phyloP scores from a whole-genome alignment of 805 yeast species.

The Pichia occidentalis region DNA sequence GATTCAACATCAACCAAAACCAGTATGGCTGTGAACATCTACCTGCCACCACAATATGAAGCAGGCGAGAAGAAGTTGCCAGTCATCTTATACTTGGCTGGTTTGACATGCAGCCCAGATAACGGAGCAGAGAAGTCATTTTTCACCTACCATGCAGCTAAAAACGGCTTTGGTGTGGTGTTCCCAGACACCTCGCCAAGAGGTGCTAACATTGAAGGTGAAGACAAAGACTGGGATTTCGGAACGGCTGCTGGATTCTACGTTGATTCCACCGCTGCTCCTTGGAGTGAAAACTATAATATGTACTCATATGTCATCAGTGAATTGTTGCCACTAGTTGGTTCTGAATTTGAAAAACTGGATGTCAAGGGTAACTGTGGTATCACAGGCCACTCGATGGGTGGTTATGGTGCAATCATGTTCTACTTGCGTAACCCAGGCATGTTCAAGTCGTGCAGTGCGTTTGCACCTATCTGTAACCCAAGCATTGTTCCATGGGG shows the following conservation, averaged over 20 bases:
- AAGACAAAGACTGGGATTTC: conserved; percentile 66
- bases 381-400: conserved; percentile 98
- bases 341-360: conserved; percentile 37
- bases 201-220: conserved; percentile 72
- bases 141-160: conserved; percentile 71
- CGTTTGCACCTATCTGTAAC: conserved; percentile 85
- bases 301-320: conserved; percentile 80
- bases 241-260: conserved; percentile 97
- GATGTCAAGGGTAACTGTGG: conserved; percentile 57
- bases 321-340: conserved; percentile 58
- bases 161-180: conserved; percentile 79
- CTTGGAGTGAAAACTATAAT: conserved; percentile 66
- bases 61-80: conserved; percentile 46
- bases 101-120: conserved; percentile 88
- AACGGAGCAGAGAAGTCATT: conserved; percentile 93
- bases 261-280: conserved; percentile 70
- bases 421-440: conserved; percentile 62
- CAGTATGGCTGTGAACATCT: conserved; percentile 78
- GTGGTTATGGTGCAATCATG: conserved; percentile 88
- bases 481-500: conserved; percentile 86
- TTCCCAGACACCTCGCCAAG: conserved; percentile 98
- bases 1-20: conserved; percentile 59
- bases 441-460: conserved; percentile 71
- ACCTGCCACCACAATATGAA: conserved; percentile 55
- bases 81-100: conserved; percentile 73